A percentile compares a stretch with the other conserved stretches of the same genome.
Evolutionary conservation across 176 grass and related monocot species (phyloP).

Genomic region (Oryza punctata): DNA sequence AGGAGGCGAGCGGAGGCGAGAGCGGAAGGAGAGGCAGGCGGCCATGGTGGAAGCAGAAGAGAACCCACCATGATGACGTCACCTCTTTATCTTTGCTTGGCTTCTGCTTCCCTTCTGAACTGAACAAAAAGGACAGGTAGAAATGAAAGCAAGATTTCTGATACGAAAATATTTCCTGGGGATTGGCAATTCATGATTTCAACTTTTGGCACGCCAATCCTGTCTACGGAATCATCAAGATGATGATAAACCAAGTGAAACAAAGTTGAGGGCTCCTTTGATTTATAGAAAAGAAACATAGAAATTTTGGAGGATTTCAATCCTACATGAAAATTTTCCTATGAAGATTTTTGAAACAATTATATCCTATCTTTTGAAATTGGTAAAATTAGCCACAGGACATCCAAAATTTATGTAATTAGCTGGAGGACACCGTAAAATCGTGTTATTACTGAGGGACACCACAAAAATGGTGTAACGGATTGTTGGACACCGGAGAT

Average conservation of each 20-base stretch:
- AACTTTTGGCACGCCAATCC: background rate
- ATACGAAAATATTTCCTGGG: background rate
- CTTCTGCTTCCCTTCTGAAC: background rate
- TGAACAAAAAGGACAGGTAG: background rate
- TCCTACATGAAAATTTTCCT: too few relatives aligned
- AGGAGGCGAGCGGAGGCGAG: background rate
- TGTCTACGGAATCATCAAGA: background rate
- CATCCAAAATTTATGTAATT: too few relatives aligned
- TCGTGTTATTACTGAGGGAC: too few relatives aligned
- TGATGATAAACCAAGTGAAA: background rate
- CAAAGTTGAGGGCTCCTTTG: too few relatives aligned
- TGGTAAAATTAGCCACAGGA: too few relatives aligned
- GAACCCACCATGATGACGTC: slow-evolving; percentile 27
- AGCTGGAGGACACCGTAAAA: too few relatives aligned
- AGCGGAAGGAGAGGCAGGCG: background rate
- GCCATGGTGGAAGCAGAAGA: slow-evolving; percentile 22
- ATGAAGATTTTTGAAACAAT: too few relatives aligned
- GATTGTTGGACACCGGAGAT: too few relatives aligned
- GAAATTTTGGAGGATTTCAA: too few relatives aligned
- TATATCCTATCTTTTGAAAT: too few relatives aligned
- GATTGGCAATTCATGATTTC: background rate
- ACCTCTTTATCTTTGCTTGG: background rate
- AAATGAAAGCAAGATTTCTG: background rate
- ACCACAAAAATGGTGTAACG: too few relatives aligned
- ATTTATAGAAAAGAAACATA: too few relatives aligned